Percentiles rank a stretch among this genome's conserved stretches.
phyloP scores from a whole-genome alignment of 768 basidiomycete genomes.

The Lactifluus volemus region DNA sequence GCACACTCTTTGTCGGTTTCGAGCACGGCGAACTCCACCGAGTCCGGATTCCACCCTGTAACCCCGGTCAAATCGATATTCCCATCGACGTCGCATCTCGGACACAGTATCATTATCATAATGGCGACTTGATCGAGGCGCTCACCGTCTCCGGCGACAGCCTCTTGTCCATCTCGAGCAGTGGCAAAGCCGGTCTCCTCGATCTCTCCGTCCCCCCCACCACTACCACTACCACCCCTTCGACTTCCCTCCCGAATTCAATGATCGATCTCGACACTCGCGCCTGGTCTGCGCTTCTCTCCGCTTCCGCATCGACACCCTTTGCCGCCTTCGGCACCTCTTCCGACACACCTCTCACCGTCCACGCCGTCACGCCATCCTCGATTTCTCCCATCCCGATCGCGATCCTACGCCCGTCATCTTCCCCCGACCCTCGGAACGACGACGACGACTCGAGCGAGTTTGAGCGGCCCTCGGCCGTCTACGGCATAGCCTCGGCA shows the following conservation, averaged over 20 bases:
- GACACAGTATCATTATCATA: conserved; percentile 27
- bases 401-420: conserved; percentile 37
- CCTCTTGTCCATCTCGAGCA: conserved; percentile 50
- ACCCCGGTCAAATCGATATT: conserved; percentile 11
- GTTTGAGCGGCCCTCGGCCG: conserved; percentile 38
- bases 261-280: conserved; percentile 40
- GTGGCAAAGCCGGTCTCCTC: conserved; percentile 39
- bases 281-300: conserved; percentile 59
- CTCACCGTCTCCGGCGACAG: conserved; percentile 38
- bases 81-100: conserved; percentile 18
- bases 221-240: conserved; percentile 17
- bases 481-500: conserved; percentile 60
- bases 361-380: conserved; percentile 45
- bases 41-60: conserved; percentile 29
- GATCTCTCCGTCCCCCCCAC: conserved; percentile 15
- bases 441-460: conserved; percentile 10
- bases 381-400: conserved; percentile 40
- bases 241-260: conserved; percentile 16
- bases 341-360: conserved; percentile 46
- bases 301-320: conserved; percentile 39
- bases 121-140: conserved; percentile 45
- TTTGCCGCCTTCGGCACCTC: conserved; percentile 65
- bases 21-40: conserved; percentile 50
- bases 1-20: conserved; percentile 46
- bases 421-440: conserved; percentile 5